Conservation (phyloP, 495 filamentous ascomycete species). For the Lindgomyces ingoldianus region DNA sequence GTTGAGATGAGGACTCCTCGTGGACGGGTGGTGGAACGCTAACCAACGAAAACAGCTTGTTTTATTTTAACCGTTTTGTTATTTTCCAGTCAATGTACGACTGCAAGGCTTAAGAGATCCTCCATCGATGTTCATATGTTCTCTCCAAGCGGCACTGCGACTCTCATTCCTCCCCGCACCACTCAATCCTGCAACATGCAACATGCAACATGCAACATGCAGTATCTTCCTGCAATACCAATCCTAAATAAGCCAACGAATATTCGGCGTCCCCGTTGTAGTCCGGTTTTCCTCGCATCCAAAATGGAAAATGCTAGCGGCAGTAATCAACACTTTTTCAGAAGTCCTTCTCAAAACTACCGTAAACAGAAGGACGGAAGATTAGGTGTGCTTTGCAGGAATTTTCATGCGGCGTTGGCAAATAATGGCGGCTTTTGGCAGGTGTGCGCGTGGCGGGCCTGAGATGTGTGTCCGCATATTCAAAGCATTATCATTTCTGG, state of each 20-base stretch:
- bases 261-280: not conserved
- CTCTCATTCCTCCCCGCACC: too few species aligned
- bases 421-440: not conserved
- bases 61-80: not conserved
- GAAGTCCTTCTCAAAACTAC: not conserved
- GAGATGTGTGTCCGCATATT: too few species aligned
- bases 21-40: not conserved
- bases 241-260: not conserved
- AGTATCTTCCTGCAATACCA: not conserved
- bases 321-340: slow-evolving; percentile 30
- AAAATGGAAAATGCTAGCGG: slow-evolving; percentile 26
- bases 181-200: too few species aligned
- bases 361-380: not conserved
- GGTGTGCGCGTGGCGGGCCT: too few species aligned
- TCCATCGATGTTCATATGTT: not conserved
- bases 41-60: too few species aligned
- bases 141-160: not conserved
- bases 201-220: slow-evolving; percentile 2
- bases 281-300: not conserved
- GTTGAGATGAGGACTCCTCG: slow-evolving; percentile 5
- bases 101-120: too few species aligned
- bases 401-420: not conserved
- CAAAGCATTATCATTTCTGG: too few species aligned
- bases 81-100: not conserved
- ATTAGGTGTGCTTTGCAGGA: not conserved